Evolutionary conservation across 345 rosid species (phyloP).

Genomic region (Eucalyptus cladocalyx): DNA sequence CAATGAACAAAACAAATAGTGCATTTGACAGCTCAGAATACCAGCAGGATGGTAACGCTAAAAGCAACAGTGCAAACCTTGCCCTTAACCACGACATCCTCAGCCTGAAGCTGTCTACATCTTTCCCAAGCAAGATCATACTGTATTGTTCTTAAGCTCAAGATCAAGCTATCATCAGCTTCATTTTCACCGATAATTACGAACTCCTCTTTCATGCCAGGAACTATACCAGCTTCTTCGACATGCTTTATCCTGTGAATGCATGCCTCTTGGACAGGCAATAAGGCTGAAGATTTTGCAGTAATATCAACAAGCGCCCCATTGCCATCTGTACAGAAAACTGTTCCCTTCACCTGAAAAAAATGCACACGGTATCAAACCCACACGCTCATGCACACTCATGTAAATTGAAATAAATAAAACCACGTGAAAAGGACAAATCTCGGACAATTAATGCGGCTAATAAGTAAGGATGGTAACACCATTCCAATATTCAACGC

Average conservation of each 20-base stretch:
- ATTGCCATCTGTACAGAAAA: constrained; percentile 49
- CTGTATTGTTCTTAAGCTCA: constrained; percentile 69
- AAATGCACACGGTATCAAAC: background rate
- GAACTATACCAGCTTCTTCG: constrained; percentile 82
- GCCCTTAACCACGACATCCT: constrained; percentile 86
- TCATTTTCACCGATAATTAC: constrained; percentile 73
- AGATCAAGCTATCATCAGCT: constrained; percentile 68
- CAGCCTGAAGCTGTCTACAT: constrained; percentile 95
- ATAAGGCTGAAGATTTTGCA: constrained; percentile 77
- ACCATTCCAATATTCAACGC: background rate
- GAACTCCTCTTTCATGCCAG: constrained; percentile 78
- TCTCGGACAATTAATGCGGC: background rate
- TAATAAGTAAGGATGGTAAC: background rate
- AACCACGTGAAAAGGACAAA: background rate
- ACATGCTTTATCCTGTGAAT: constrained; percentile 62
- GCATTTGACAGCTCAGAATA: background rate
- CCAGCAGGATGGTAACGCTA: background rate
- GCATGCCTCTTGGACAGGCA: constrained; percentile 76
- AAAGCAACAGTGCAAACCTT: constrained; percentile 33
- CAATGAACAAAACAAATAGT: background rate
- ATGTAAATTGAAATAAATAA: background rate
- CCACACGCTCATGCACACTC: background rate
- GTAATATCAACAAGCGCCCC: constrained; percentile 86
- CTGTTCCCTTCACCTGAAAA: constrained; percentile 74
- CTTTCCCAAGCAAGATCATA: constrained; percentile 93